Evolutionary conservation across 805 yeast species (phyloP).

Genomic region (Wickerhamiella vanderwaltii): DNA sequence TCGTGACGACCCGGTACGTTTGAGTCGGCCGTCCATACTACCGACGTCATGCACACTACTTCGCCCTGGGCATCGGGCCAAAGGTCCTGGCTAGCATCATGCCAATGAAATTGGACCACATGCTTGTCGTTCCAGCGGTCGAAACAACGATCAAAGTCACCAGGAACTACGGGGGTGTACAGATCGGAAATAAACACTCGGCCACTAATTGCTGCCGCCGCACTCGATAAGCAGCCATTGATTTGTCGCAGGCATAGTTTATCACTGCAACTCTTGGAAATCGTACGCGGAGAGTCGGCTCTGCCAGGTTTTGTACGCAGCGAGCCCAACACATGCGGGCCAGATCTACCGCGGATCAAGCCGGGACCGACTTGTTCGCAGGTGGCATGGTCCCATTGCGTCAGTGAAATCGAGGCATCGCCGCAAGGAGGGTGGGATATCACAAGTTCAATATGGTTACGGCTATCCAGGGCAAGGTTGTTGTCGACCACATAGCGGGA

Average conservation of each 20-base stretch:
- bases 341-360: constrained; percentile 9
- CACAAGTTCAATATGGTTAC: constrained; percentile 41
- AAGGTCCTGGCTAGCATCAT: not conserved
- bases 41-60: constrained; percentile 4
- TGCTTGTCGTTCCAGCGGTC: constrained; percentile 15
- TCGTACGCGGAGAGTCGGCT: constrained; percentile 54
- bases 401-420: constrained; percentile 59
- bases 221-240: constrained; percentile 27
- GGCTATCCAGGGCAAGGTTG: constrained; percentile 20
- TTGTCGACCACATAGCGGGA: constrained; percentile 49
- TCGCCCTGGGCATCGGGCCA: constrained; percentile 6
- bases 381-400: constrained; percentile 9
- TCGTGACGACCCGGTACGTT: constrained; percentile 13
- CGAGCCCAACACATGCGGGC: constrained; percentile 33
- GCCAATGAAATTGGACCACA: constrained; percentile 1
- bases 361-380: constrained; percentile 1
- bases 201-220: constrained; percentile 17
- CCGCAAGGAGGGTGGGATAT: constrained; percentile 84
- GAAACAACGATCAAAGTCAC: constrained; percentile 28
- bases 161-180: constrained; percentile 7
- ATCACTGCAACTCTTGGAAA: constrained; percentile 83
- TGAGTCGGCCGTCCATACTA: constrained; percentile 7
- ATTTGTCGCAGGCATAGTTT: constrained; percentile 55
- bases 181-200: constrained; percentile 1
- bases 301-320: constrained; percentile 94